Percentiles rank a stretch among this genome's conserved stretches.
Conservation (phyloP, 176 grass and related monocot species). For the Rhynchospora breviuscula region DNA sequence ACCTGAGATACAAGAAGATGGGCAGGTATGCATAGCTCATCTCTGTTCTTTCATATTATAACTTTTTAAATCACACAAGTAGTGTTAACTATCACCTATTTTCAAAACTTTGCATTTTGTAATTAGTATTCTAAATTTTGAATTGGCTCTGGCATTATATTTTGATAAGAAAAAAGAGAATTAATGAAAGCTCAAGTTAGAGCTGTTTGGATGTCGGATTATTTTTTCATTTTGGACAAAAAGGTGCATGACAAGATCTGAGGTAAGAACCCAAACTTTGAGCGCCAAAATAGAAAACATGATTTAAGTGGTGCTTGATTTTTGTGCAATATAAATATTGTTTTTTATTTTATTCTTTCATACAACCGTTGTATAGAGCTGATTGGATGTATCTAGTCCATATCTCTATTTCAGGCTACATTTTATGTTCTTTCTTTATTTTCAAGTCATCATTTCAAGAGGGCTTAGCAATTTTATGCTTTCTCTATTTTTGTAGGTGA, state of each 20-base stretch:
- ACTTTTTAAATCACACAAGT: neutral
- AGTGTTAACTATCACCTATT: neutral
- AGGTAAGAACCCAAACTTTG: neutral
- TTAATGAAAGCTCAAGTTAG: neutral
- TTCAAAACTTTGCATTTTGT: neutral
- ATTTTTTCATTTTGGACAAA: neutral
- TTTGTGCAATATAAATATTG: neutral
- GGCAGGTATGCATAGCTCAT: slow-evolving; percentile 53
- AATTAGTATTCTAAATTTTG: neutral
- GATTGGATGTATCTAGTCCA: neutral
- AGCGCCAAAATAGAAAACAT: neutral
- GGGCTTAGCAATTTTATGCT: neutral
- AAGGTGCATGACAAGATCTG: neutral
- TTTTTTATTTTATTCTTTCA: neutral
- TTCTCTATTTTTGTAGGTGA: slow-evolving; percentile 52
- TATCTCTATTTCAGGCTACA: neutral
- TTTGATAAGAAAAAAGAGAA: neutral
- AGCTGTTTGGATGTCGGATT: neutral
- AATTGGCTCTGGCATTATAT: neutral
- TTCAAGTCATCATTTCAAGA: neutral
- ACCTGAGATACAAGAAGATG: slow-evolving; percentile 86
- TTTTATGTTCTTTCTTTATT: neutral
- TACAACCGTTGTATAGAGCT: neutral
- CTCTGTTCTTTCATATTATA: neutral
- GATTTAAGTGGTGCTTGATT: neutral